Evolutionary conservation across 495 filamentous ascomycete species (phyloP), one percentile per base, ranked within the genome.

Genomic region (Penicillium salamii): DNA sequence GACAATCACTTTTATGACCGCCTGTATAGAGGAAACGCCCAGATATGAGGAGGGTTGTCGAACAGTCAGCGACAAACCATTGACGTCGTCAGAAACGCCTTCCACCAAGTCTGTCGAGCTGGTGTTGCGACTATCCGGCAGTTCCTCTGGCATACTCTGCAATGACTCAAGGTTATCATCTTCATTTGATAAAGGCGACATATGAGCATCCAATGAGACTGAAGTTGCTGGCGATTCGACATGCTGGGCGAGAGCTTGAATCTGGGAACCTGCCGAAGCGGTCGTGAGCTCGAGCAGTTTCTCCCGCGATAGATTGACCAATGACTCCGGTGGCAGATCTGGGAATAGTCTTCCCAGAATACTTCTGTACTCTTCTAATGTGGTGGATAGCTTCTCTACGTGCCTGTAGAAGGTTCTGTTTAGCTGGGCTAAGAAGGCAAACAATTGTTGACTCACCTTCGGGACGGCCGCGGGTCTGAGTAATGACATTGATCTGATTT

Each of bases 11-110:
- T 89, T 86, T 18, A 92, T 75, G 7, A 86, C 86, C 0, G 88
- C 87, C 55, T 87, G 87, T 55, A 92, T 86, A 15, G 88, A 92
- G 0, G 87, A 90, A n/a, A 87, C 82, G 6, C 88, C 88, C 1
- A 92, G 73, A 55, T 91, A 92, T 8, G 88, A 91, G 7, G 86
- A 82, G 48, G 86, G 80, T 7, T 81, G 76, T 57, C 85, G 79
- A 3, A 86, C 75, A 3, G 85, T 83, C 31, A 92, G 76, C n/a
- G 85, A 89, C 1, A 91, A 69, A 0, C 85, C 86, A 61, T 91
- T 91, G 40, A 92, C 86, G 65, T 92, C 88, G 63, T 92, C 88
- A 0, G 86, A 83, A 50, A 90, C 84, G 41, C 74, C 78, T 23
- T 85, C 83, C 37, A 88, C 77, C 18, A 78, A 67, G 46, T 84